Evolutionary conservation across 179 eudicot genomes (phyloP).

Genomic region (Silene coronaria): DNA sequence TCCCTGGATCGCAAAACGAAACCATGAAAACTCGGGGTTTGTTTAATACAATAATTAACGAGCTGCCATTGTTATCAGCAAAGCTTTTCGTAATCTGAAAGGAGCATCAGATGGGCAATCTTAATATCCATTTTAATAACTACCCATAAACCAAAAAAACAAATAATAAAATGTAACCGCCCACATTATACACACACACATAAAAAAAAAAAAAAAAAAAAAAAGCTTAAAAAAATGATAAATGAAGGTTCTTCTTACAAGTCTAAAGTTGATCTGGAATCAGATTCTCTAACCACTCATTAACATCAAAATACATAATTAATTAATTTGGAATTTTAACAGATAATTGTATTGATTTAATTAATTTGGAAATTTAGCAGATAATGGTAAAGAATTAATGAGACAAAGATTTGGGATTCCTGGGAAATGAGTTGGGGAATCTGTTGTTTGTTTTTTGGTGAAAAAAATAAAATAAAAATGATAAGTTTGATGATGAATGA

Average conservation of each 20-base stretch:
- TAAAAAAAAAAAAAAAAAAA: no score
- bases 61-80: slow-evolving; percentile 11
- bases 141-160: slow-evolving; percentile 3
- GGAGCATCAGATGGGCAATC: neutral
- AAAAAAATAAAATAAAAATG: neutral
- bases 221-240: slow-evolving; percentile 2
- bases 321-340: neutral
- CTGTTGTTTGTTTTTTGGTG: slow-evolving; percentile 17
- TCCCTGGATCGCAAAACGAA: slow-evolving; percentile 26
- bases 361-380: neutral
- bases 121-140: neutral
- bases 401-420: slow-evolving; percentile 19
- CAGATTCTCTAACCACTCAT: slow-evolving; percentile 10
- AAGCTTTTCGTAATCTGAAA: slow-evolving; percentile 11
- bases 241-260: slow-evolving; percentile 17
- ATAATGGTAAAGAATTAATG: neutral
- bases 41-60: neutral
- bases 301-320: neutral
- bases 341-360: neutral
- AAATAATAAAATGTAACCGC: slow-evolving; percentile 4
- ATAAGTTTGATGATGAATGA: neutral
- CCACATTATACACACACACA: slow-evolving; percentile 2
- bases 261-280: neutral
- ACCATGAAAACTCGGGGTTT: slow-evolving; percentile 27
- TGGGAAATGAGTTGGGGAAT: slow-evolving; percentile 21